Conservation (phyloP, 2,329 filamentous ascomycete species). For the Apiospora sp. region DNA sequence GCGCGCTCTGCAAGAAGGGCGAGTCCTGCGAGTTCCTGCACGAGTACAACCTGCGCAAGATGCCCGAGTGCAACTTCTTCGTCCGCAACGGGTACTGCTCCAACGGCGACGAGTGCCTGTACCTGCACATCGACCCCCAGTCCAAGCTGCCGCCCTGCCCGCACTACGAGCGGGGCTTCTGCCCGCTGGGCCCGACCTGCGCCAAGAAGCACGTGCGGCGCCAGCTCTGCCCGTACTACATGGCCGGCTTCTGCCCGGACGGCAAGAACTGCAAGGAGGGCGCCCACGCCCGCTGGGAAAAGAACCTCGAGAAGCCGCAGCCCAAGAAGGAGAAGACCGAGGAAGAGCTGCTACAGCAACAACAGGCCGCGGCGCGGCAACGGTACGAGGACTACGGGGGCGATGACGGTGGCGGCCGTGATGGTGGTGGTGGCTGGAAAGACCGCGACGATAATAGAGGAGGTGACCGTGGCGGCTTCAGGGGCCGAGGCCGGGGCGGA, state of each 20-base stretch:
- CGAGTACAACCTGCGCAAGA: conserved; percentile 97
- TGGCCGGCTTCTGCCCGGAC: conserved; percentile 94
- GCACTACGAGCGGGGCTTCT: conserved; percentile 95
- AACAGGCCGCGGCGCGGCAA: conserved; percentile 49
- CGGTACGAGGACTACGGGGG: conserved; percentile 41
- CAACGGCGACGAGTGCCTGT: conserved; percentile 95
- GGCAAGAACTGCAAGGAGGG: conserved; percentile 77
- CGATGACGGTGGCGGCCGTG: conserved; percentile 50
- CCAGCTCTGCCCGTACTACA: conserved; percentile 82
- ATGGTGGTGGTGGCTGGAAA: conserved; percentile 39
- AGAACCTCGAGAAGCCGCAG: conserved; percentile 77
- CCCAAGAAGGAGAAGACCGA: conserved; percentile 71
- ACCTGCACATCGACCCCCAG: conserved; percentile 87
- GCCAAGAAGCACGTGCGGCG: conserved; percentile 88
- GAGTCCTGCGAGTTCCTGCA: conserved; percentile 97
- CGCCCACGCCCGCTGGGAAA: conserved; percentile 83
- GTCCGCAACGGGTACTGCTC: conserved; percentile 92
- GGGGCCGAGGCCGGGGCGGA: conserved; percentile 44
- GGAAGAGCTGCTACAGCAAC: conserved; percentile 48
- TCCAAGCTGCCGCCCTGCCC: conserved; percentile 82
- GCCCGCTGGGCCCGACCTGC: conserved; percentile 86
- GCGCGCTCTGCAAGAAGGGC: conserved; percentile 97
- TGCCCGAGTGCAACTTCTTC: conserved; percentile 99
- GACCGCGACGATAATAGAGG: conserved; percentile 42
- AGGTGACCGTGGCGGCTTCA: conserved; percentile 42